Conservation (phyloP, 1,284 basidiomycete genomes). For the Cryptococcus jaspeensis region DNA sequence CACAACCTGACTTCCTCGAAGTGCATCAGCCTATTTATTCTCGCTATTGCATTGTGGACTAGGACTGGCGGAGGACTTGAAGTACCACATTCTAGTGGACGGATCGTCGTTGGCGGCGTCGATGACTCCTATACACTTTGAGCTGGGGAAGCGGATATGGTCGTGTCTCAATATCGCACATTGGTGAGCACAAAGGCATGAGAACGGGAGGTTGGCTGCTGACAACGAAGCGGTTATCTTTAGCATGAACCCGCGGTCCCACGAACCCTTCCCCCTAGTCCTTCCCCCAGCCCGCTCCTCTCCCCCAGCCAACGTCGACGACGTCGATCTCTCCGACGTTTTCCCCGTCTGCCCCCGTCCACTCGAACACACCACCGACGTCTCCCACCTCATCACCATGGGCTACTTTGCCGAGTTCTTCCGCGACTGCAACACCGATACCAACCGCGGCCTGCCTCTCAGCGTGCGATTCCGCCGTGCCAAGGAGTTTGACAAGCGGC, state of each 20-base stretch:
- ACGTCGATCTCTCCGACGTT: slow-evolving; percentile 12
- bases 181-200: slow-evolving; percentile 7
- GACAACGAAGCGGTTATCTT: background rate
- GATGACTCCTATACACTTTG: slow-evolving; percentile 9
- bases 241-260: background rate
- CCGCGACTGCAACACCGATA: slow-evolving; percentile 17
- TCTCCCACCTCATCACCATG: slow-evolving; percentile 18
- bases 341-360: slow-evolving; percentile 9
- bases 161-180: slow-evolving; percentile 17
- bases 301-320: slow-evolving; percentile 20
- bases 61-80: slow-evolving; percentile 18
- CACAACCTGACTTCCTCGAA: background rate
- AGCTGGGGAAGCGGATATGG: slow-evolving; percentile 18
- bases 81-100: slow-evolving; percentile 16
- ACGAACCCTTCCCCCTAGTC: slow-evolving; percentile 14
- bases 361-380: slow-evolving; percentile 9
- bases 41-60: slow-evolving; percentile 22
- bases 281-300: slow-evolving; percentile 14
- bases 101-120: slow-evolving; percentile 1
- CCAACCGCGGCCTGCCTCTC: slow-evolving; percentile 7
- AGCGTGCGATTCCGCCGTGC: slow-evolving; percentile 14
- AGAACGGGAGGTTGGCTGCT: background rate
- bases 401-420: slow-evolving; percentile 15
- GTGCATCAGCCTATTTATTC: slow-evolving; percentile 13
- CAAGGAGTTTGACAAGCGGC: slow-evolving; percentile 7